Base-by-base conservation (phyloP, 2,329 filamentous ascomycete genomes). In the Camillea tinctor region DNA sequence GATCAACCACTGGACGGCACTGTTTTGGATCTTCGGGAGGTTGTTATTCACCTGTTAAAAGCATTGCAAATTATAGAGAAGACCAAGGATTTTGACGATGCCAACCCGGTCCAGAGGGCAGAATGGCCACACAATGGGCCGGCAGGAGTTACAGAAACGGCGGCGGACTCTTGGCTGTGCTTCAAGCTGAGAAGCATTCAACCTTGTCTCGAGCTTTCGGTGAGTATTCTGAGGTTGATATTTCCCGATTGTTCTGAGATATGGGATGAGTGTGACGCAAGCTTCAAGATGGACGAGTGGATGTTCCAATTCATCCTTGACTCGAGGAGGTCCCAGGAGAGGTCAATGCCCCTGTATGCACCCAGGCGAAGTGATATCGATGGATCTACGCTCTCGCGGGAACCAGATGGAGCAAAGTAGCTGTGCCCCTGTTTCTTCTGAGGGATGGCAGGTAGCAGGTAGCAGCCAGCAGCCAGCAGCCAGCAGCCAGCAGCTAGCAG, bases 141-240 rank as follows among this genome's bases (percentile, higher is more conserved):
- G 9, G 15, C 52, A 4, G 36, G 48, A 40, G 53, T 51, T 4
- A 52, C 57, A 9, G 56, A 40, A 19, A 53, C 63, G 2, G 66
- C 67, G 2, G 55, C 23, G 8, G 61, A 68, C n/a, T 63, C 62
- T 23, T 71, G 68, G 68, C 40, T 63, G 17, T 50, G 63, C 22
- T 69, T 69, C 52, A 70, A 69, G 54, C 54, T 70, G 8, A 59
- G 66, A 40, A 69, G 67, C 52, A 59, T 71, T 13, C 62, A 64
- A n/a, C 68, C 65, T 7, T 65, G 65, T 57, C 62, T 71, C 21
- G 53, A 59, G 15, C 63, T 69, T 20, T 58, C 68, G 2, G 63
- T 68, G n/a, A 56, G 60, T 5, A 58, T 70, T 20, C 58, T 71
- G 13, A 55, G 64, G 49, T 23, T 64, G 17, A 50, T 66, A 15